Evolutionary conservation across 1,284 basidiomycete species (phyloP).

Genomic region (Sanghuangporus baumii): DNA sequence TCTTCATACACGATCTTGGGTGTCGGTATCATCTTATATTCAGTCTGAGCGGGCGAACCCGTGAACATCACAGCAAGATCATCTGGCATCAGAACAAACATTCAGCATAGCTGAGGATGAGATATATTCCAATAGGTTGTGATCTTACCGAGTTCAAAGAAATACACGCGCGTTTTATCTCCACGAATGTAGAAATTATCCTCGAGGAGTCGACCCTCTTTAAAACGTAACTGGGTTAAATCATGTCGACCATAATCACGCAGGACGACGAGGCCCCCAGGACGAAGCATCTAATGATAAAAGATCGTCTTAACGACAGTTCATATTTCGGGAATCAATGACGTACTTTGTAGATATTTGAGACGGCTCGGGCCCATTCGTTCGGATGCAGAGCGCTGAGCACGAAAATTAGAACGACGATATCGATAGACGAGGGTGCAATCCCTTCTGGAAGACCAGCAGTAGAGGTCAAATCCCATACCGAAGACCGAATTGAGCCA

Average conservation of each 20-base stretch:
- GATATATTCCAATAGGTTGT: background rate
- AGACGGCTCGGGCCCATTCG: constrained; percentile 85
- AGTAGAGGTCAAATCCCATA: constrained; percentile 86
- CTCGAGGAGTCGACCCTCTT: constrained; percentile 78
- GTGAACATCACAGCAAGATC: constrained; percentile 81
- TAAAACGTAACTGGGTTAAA: constrained; percentile 91
- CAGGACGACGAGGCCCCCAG: constrained; percentile 79
- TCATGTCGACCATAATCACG: constrained; percentile 97
- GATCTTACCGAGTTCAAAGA: constrained; percentile 75
- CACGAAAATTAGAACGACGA: constrained; percentile 92
- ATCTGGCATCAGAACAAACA: constrained; percentile 41
- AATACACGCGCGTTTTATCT: constrained; percentile 92
- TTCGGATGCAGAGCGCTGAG: constrained; percentile 90
- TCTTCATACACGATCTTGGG: constrained; percentile 35
- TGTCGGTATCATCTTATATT: constrained; percentile 29
- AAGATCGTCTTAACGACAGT: background rate
- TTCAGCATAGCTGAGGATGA: background rate
- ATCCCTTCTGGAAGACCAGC: constrained; percentile 60
- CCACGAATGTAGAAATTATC: constrained; percentile 95
- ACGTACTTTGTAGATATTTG: constrained; percentile 75
- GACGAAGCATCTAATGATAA: constrained; percentile 75
- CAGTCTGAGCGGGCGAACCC: constrained; percentile 41
- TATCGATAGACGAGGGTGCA: constrained; percentile 68
- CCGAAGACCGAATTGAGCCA: constrained; percentile 73
- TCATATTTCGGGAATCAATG: background rate